Percentiles rank a stretch among this genome's conserved stretches.
These are phyloP conservation scores for Hypoxylon rubiginosum DNA, from an alignment of 2,329 filamentous ascomycete genomes.

Conservation along the genomic window DNA sequence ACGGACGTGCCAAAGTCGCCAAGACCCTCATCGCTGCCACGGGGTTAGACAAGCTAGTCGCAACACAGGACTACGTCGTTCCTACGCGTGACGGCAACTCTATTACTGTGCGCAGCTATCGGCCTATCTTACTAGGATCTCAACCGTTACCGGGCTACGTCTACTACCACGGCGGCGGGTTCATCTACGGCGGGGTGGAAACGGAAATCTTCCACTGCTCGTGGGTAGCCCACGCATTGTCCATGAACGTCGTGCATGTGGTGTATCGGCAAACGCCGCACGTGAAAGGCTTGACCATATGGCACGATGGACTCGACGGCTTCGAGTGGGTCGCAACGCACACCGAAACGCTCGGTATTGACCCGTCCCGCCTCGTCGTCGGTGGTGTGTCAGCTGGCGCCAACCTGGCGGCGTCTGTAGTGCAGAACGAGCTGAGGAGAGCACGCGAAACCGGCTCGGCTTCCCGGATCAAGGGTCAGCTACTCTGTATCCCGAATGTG, in stretches of 20 bases:
- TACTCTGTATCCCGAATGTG: constrained; percentile 61
- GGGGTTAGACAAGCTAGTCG: constrained; percentile 31
- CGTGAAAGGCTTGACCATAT: constrained; percentile 60
- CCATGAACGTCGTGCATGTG: constrained; percentile 62
- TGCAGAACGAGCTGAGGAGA: constrained; percentile 54
- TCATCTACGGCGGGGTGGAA: constrained; percentile 63
- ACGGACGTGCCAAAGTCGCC: constrained; percentile 46
- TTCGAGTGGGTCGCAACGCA: constrained; percentile 63
- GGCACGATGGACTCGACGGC: constrained; percentile 64
- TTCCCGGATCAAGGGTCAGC: constrained; percentile 58
- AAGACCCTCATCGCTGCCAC: constrained; percentile 44
- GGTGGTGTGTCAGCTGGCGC: constrained; percentile 62
- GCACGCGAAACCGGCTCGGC: constrained; percentile 43
- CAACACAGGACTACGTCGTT: constrained; percentile 52
- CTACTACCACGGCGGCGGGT: constrained; percentile 67
- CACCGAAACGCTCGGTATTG: constrained; percentile 55
- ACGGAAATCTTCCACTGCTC: constrained; percentile 63
- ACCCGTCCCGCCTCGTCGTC: constrained; percentile 56
- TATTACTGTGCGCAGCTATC: constrained; percentile 61
- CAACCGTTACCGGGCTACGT: constrained; percentile 58
- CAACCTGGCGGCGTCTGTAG: constrained; percentile 53
- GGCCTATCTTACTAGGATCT: constrained; percentile 52
- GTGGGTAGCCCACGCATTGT: constrained; percentile 55
- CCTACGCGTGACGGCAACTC: constrained; percentile 59
- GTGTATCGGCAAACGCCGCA: constrained; percentile 68